Evolutionary conservation across 208 protist genomes (phyloP).

Genomic region (Trypanosomatidae sp.): DNA sequence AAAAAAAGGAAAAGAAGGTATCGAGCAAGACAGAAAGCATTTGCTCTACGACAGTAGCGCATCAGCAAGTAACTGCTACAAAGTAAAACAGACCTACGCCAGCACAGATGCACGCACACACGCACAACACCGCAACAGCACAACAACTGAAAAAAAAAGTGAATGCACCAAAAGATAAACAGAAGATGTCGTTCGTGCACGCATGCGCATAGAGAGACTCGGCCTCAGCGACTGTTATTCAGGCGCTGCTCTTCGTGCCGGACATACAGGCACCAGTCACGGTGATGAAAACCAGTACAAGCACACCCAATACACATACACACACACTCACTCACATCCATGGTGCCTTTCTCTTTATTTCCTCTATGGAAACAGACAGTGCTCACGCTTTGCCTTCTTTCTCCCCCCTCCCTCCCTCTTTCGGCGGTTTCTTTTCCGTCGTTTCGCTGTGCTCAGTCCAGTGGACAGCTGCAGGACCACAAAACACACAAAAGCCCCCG

Average conservation of each 20-base stretch:
- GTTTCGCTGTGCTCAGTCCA: not conserved
- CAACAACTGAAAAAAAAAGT: not conserved
- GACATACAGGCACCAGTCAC: not conserved
- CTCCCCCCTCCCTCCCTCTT: not conserved
- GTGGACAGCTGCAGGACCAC: not conserved
- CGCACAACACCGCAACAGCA: not conserved
- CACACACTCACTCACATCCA: not conserved
- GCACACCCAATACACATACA: not conserved
- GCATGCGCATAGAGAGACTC: not conserved
- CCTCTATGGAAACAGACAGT: not conserved
- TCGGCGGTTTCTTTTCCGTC: not conserved
- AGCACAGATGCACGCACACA: not conserved
- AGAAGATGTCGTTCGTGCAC: not conserved
- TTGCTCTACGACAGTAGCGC: not conserved
- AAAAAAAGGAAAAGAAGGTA: not conserved
- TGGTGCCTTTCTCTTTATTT: not conserved
- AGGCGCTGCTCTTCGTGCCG: not conserved
- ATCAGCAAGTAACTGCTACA: not conserved
- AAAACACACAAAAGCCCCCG: not conserved
- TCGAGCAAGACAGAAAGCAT: not conserved
- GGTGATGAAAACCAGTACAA: not conserved
- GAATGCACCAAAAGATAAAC: not conserved
- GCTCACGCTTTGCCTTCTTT: not conserved
- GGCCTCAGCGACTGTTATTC: not conserved
- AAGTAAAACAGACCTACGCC: not conserved